Base-by-base conservation (phyloP, 345 rosid species). In the Gynandropsis gynandra region DNA sequence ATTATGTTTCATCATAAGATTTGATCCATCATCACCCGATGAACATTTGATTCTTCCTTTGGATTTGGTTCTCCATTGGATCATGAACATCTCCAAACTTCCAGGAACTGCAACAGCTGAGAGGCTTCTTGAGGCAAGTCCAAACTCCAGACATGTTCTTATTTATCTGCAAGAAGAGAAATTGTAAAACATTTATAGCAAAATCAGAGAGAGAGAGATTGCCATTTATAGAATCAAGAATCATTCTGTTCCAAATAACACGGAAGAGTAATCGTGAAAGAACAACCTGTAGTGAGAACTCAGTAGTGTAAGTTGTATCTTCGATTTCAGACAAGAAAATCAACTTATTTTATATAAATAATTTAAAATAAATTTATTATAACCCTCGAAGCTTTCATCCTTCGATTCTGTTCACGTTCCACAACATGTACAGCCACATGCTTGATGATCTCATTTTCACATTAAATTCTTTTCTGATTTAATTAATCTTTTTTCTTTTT, bases 91-190 rank as follows among this genome's bases (percentile, higher is more conserved):
- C 69, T 1, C 74, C 9, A 32, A 56, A 52, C 50, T 73, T 61
- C 39, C 74, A 55, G 12, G 52, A 20, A 37, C 59, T 71, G 60
- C 60, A 52, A 66, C 92, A 79, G 53, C 61, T 59, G 18, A 75
- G 13, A 10, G 79, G 67, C 55, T 59, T 75, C 64, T 76, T 78
- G 32, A 82, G 39, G 62, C 69, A 58, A 49, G 58, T 45, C 87
- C 81, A 83, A 52, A 68, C 53, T 36, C 66, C 52, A 47, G 52
- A 65, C 78, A 74, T 74, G 50, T 60, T 65, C 35, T 17, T 21
- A n/a, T n/a, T n/a, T n/a, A n/a, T n/a, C n/a, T n/a, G n/a, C n/a
- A n/a, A n/a, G n/a, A n/a, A n/a, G n/a, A n/a, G n/a, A n/a, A n/a
- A n/a, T n/a, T n/a, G n/a, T n/a, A n/a, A n/a, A n/a, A n/a, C n/a